phyloP scores from a whole-genome alignment of 441 rosid species.

The Eutrema salsugineum region DNA sequence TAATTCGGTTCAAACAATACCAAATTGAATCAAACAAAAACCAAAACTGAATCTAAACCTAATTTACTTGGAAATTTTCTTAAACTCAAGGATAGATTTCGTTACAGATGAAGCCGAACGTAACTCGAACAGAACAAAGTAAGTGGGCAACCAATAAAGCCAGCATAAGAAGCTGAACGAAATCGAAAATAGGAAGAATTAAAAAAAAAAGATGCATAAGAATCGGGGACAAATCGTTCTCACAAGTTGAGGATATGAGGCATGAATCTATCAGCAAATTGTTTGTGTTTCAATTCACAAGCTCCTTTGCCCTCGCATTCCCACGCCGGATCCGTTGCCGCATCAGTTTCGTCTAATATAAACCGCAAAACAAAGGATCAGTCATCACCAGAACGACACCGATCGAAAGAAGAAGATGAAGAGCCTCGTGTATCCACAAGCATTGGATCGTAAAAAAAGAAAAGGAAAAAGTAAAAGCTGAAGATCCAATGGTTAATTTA shows the following conservation, averaged over 20 bases:
- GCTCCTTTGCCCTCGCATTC: conserved; percentile 46
- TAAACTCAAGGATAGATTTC: background rate
- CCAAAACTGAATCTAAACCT: background rate
- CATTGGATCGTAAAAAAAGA: no score
- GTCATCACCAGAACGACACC: background rate
- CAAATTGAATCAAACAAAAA: background rate
- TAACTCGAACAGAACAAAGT: background rate
- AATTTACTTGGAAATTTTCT: background rate
- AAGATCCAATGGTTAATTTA: background rate
- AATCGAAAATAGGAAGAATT: background rate
- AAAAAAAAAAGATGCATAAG: background rate
- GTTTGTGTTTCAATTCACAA: conserved; percentile 29
- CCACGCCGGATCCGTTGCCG: conserved; percentile 33
- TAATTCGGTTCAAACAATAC: background rate
- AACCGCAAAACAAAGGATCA: background rate
- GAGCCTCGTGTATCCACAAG: background rate
- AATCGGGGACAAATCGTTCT: conserved; percentile 13
- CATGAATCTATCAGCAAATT: conserved; percentile 46
- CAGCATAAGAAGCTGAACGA: background rate
- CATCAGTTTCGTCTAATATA: conserved; percentile 2
- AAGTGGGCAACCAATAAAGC: no score
- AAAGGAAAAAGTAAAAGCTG: background rate
- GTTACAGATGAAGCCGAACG: background rate
- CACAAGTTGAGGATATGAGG: conserved; percentile 82
- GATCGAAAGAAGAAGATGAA: conserved; percentile 9